phyloP scores from a whole-genome alignment of 257 asterid genomes.

The Nicotiana sylvestris region DNA sequence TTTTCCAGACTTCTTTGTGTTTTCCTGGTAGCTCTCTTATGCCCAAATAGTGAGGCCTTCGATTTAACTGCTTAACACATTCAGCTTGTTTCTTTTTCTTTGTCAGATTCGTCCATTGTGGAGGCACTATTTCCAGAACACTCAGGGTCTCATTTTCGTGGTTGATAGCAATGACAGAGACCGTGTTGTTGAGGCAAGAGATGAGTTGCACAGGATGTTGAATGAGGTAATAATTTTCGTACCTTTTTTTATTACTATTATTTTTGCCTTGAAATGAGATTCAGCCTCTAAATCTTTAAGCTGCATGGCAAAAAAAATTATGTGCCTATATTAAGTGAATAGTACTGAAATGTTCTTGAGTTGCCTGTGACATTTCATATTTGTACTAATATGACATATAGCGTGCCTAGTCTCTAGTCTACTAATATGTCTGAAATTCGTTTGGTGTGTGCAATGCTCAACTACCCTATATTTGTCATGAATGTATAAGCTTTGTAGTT shows the following conservation, averaged over 20 bases:
- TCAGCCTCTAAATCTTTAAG: not conserved
- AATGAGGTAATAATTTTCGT: not conserved
- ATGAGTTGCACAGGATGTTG: conserved; percentile 9
- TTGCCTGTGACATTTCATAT: too few relatives aligned
- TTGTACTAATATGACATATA: too few relatives aligned
- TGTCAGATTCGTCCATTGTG: conserved; percentile 5
- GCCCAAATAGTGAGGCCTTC: not conserved
- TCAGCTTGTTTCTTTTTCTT: not conserved
- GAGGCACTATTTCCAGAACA: conserved; percentile 11
- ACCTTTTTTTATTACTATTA: not conserved
- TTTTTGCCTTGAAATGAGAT: not conserved
- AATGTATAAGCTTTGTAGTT: too few relatives aligned
- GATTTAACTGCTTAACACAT: not conserved
- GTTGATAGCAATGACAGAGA: conserved; percentile 12
- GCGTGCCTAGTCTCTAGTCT: too few relatives aligned
- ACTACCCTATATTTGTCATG: too few relatives aligned
- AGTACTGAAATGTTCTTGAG: not conserved
- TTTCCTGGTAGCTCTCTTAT: not conserved
- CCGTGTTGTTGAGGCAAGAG: conserved; percentile 12
- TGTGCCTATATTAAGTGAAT: not conserved
- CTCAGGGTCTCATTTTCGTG: conserved; percentile 10
- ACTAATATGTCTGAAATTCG: too few relatives aligned
- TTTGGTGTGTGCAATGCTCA: too few relatives aligned
- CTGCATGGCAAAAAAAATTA: not conserved
- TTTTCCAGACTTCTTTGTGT: not conserved